Conservation (phyloP, 1,139 yeast species). For the Eremothecium coryli region DNA sequence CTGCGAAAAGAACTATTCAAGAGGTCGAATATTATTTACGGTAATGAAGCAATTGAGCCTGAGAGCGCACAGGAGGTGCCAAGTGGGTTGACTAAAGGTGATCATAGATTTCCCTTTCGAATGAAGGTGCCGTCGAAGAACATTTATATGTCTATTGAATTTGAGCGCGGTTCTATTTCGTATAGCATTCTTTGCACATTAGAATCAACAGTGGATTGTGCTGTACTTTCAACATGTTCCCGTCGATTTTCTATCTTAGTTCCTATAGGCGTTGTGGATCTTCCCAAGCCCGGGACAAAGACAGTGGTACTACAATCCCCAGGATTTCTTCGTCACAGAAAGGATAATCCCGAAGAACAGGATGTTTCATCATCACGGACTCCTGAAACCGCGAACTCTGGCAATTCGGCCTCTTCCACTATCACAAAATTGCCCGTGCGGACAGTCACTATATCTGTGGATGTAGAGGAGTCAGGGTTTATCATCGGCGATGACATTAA, state of each 20-base stretch:
- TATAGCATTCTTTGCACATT: slow-evolving; percentile 56
- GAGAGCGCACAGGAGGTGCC: slow-evolving; percentile 22
- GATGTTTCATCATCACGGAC: slow-evolving; percentile 21
- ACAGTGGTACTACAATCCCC: slow-evolving; percentile 47
- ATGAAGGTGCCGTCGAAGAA: slow-evolving; percentile 66
- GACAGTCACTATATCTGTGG: slow-evolving; percentile 46
- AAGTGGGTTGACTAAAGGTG: slow-evolving; percentile 60
- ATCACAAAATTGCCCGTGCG: slow-evolving; percentile 16
- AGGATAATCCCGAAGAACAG: slow-evolving; percentile 10
- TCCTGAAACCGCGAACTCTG: slow-evolving; percentile 15
- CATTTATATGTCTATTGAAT: slow-evolving; percentile 65
- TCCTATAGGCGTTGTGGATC: slow-evolving; percentile 62
- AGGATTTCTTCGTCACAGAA: slow-evolving; percentile 10
- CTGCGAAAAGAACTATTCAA: slow-evolving; percentile 46
- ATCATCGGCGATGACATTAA: slow-evolving; percentile 74
- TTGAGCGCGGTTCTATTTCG: slow-evolving; percentile 76
- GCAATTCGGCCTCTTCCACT: slow-evolving; percentile 11
- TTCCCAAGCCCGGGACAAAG: slow-evolving; percentile 63
- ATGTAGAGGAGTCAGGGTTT: slow-evolving; percentile 60
- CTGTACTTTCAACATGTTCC: slow-evolving; percentile 34
- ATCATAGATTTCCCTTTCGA: slow-evolving; percentile 79
- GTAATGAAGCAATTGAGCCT: slow-evolving; percentile 25
- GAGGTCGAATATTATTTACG: slow-evolving; percentile 61
- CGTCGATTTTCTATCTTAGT: slow-evolving; percentile 51
- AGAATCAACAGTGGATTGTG: slow-evolving; percentile 13